Conservation (phyloP, 2,329 filamentous ascomycete genomes). For the Penicillium sp. region DNA sequence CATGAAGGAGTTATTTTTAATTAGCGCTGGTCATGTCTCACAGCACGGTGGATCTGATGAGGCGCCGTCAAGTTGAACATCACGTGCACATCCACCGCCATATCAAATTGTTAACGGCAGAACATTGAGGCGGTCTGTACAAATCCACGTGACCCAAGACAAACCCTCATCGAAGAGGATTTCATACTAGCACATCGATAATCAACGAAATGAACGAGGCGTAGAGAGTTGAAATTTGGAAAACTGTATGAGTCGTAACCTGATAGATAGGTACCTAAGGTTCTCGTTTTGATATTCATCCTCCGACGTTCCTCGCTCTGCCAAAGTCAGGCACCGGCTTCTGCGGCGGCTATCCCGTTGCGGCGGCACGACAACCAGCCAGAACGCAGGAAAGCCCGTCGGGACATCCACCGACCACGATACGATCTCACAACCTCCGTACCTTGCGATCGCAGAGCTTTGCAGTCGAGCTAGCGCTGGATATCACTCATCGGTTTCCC, state of each 20-base stretch:
- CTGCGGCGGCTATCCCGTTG: conserved; percentile 45
- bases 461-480: conserved; percentile 13
- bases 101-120: not conserved
- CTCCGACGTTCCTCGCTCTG: not conserved
- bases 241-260: not conserved
- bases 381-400: conserved; percentile 40
- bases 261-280: not conserved
- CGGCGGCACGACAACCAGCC: conserved; percentile 43
- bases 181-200: not conserved
- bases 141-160: conserved; percentile 9
- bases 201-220: not conserved
- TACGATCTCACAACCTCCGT: conserved; percentile 21
- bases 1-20: conserved; percentile 21
- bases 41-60: conserved; percentile 8
- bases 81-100: conserved; percentile 8
- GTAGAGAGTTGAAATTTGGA: not conserved
- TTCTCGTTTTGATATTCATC: not conserved
- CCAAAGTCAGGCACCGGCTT: conserved; percentile 31
- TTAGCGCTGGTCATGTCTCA: conserved; percentile 24
- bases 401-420: conserved; percentile 32
- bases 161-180: not conserved
- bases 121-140: conserved; percentile 4
- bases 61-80: not conserved
- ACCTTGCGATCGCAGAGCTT: conserved; percentile 18
- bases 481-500: conserved; percentile 6